Conservation (phyloP, 192 early-diverging fungal species). For the Linnemannia elongata region DNA sequence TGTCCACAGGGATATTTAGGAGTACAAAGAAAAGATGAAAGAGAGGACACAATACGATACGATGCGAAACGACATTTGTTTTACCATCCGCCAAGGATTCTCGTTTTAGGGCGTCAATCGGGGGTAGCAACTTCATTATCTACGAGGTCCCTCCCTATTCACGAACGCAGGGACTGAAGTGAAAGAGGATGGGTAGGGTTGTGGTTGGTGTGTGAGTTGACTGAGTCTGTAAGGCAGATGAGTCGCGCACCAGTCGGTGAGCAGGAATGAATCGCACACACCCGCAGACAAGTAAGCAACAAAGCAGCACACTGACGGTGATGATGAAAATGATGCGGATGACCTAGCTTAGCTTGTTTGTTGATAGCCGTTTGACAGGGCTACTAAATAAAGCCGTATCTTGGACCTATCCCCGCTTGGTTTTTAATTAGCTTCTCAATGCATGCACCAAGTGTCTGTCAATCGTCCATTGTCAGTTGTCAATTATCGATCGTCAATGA, state of each 20-base stretch:
- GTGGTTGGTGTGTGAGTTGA: constrained; percentile 4
- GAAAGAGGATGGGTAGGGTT: not conserved
- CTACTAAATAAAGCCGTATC: not conserved
- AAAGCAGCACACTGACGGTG: not conserved
- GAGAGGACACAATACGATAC: not conserved
- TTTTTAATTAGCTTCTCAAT: not conserved
- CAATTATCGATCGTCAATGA: not conserved
- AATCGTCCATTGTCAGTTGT: not conserved
- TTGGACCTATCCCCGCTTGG: not conserved
- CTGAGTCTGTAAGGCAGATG: not conserved
- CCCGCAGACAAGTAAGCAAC: not conserved
- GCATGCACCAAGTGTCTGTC: too few relatives aligned
- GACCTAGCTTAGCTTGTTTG: not conserved
- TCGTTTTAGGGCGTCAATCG: not conserved
- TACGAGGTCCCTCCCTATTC: too few relatives aligned
- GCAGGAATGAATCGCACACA: not conserved
- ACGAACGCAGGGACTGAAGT: too few relatives aligned
- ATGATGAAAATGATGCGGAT: not conserved
- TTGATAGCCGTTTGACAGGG: not conserved
- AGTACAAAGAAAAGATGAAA: not conserved
- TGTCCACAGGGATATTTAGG: not conserved
- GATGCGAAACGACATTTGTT: not conserved
- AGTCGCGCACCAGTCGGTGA: not conserved
- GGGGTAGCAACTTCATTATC: not conserved
- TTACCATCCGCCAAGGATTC: not conserved